These are phyloP conservation scores for Akanthomyces uredinophilus DNA, from an alignment of 2,329 filamentous ascomycete species.

Conservation along the genomic window DNA sequence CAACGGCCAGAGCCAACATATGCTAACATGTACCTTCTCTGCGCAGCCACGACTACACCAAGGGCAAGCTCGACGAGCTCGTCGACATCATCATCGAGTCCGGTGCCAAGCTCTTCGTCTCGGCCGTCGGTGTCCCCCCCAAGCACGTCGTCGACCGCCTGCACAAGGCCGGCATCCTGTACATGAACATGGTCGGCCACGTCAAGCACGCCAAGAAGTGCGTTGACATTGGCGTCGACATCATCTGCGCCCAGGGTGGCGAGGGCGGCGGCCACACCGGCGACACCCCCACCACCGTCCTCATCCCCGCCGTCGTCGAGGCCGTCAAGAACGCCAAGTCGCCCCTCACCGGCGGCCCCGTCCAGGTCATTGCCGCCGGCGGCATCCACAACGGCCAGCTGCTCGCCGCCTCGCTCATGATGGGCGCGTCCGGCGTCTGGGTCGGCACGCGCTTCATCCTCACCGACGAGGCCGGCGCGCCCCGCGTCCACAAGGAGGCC, in stretches of 20 bases:
- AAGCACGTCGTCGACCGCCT: conserved; percentile 84
- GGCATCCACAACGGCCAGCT: conserved; percentile 91
- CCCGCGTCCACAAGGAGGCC: conserved; percentile 90
- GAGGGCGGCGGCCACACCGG: conserved; percentile 97
- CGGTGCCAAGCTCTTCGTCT: conserved; percentile 90
- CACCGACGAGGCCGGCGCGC: conserved; percentile 87
- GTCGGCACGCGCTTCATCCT: conserved; percentile 95
- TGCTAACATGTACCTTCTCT: conserved; percentile 6
- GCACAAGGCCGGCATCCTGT: conserved; percentile 80
- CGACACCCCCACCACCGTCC: conserved; percentile 83
- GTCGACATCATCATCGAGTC: conserved; percentile 89
- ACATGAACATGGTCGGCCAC: conserved; percentile 99
- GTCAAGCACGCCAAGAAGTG: conserved; percentile 98
- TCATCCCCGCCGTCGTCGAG: conserved; percentile 88
- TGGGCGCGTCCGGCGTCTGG: conserved; percentile 91
- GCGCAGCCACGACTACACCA: conserved; percentile 95
- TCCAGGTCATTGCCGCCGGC: conserved; percentile 89
- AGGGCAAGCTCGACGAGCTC: conserved; percentile 92
- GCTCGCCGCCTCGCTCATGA: conserved; percentile 83
- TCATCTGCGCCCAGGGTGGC: conserved; percentile 97
- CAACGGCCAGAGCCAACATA: too few species aligned
- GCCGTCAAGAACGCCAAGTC: conserved; percentile 76
- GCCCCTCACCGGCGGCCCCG: conserved; percentile 78
- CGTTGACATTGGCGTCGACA: conserved; percentile 83
- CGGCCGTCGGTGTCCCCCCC: conserved; percentile 89